Base-by-base conservation (phyloP, 2,329 filamentous ascomycete species). In the Trichophyton simii region DNA sequence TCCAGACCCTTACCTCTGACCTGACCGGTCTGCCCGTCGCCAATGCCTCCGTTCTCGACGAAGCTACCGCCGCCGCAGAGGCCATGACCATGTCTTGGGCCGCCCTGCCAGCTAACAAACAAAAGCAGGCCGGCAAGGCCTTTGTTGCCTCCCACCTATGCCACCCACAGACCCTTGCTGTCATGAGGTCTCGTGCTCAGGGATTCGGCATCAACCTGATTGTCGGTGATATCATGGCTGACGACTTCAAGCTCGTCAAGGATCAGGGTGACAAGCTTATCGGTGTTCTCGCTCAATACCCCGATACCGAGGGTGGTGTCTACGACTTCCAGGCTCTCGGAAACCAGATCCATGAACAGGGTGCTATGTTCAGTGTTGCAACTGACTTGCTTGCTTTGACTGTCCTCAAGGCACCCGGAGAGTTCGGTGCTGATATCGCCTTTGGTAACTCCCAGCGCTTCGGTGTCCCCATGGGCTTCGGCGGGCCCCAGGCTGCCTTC, bases 401-500 rank as follows among this genome's bases (percentile, higher is more conserved):
- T 0, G 76, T 95, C 9, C 82, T 96, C 58, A 94, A 88, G 58
- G 89, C 92, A 0, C 92, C 92, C 0, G 91, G 91, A 57, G 92
- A 96, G 71, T 96, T 92, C 76, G 92, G 92, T 48, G 92, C 92
- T 22, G 92, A 97, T 71, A 89, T 97, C 68, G 92, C 91, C 3
- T 95, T 97, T 71, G 92, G 92, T 66, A 96, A 87, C 70, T 86
- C 92, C 15, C 92, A 97, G 77, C 82, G 92, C 62, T 88, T 96
- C 64, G 92, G 92, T 73, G 89, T 97, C 11, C 91, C 92, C 1
- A 84, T 96, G 71, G 92, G 92, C 58, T 95, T 87, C 68, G 92
- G 92, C 69, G 92, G 92, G 20, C 92, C 92, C n/a, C 92, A 96
- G 70, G 92, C 92, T 28, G 92, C 91, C 18, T 97, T 97, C 82